Conservation (phyloP, 2,329 filamentous ascomycete genomes). For the Ilyonectria sp. region DNA sequence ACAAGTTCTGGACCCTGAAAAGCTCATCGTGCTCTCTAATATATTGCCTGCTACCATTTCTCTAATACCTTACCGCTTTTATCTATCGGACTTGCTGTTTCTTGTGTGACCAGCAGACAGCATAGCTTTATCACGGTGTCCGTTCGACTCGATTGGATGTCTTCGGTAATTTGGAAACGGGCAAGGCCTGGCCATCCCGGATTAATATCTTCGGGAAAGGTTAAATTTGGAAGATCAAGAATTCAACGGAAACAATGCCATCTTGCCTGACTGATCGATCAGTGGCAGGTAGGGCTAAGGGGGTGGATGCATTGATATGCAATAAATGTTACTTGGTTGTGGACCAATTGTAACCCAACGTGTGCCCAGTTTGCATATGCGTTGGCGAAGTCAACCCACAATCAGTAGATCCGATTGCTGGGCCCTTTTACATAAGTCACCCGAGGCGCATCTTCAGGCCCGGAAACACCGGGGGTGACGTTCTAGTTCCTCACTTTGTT, state of each 20-base stretch:
- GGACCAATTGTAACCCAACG: conserved; percentile 14
- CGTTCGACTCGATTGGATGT: not conserved
- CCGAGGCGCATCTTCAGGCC: not conserved
- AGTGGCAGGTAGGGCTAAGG: conserved; percentile 1
- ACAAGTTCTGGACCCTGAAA: not conserved
- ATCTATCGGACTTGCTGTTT: conserved; percentile 1
- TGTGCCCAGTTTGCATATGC: conserved; percentile 14
- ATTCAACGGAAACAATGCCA: not conserved
- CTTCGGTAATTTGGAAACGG: not conserved
- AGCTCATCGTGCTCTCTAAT: conserved; percentile 22
- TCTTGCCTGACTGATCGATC: conserved; percentile 16
- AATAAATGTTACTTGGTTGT: not conserved
- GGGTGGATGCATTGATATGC: not conserved
- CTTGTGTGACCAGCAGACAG: not conserved
- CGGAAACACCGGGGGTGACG: not conserved
- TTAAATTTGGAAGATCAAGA: not conserved
- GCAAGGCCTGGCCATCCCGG: not conserved
- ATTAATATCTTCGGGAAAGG: not conserved
- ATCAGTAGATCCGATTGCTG: conserved; percentile 3
- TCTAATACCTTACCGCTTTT: not conserved
- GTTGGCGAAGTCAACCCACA: not conserved
- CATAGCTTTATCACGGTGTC: not conserved
- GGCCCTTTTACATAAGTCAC: not conserved
- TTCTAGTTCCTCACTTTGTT: not conserved
- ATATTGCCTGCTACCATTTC: not conserved